Percentiles rank a stretch among this genome's conserved stretches.
Conservation (phyloP, 2,329 filamentous ascomycete genomes). For the Penicillium polonicum region DNA sequence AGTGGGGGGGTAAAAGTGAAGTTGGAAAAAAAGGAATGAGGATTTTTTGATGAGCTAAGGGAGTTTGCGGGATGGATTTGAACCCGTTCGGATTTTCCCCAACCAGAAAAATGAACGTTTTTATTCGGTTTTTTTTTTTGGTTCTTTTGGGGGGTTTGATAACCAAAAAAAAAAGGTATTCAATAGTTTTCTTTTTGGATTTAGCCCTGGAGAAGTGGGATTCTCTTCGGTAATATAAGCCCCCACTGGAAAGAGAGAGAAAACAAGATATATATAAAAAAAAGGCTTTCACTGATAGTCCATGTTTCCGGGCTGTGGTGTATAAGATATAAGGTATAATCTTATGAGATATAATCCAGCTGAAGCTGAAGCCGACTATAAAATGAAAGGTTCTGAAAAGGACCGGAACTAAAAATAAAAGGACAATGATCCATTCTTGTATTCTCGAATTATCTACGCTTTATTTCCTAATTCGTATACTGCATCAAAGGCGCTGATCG, state of each 20-base stretch:
- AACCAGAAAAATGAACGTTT: neutral
- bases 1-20: constrained; percentile 16
- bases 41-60: constrained; percentile 34
- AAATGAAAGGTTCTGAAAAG: neutral
- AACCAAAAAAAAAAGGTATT: neutral
- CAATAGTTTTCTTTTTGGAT: neutral
- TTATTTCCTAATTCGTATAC: neutral
- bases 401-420: neutral
- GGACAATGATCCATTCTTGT: neutral
- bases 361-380: neutral
- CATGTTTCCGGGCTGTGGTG: neutral
- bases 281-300: neutral
- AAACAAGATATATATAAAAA: neutral
- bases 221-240: neutral
- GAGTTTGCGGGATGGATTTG: constrained; percentile 33
- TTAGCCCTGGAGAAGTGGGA: constrained; percentile 3
- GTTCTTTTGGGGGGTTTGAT: neutral
- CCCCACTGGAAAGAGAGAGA: neutral
- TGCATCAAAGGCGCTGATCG: neutral
- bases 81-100: constrained; percentile 17
- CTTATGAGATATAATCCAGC: neutral
- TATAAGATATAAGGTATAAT: neutral
- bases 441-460: neutral
- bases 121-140: neutral
- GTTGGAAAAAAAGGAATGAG: constrained; percentile 19